Evolutionary conservation across 441 rosid genomes (phyloP), one percentile per base, ranked within the genome.

Genomic region (Manihot esculenta): DNA sequence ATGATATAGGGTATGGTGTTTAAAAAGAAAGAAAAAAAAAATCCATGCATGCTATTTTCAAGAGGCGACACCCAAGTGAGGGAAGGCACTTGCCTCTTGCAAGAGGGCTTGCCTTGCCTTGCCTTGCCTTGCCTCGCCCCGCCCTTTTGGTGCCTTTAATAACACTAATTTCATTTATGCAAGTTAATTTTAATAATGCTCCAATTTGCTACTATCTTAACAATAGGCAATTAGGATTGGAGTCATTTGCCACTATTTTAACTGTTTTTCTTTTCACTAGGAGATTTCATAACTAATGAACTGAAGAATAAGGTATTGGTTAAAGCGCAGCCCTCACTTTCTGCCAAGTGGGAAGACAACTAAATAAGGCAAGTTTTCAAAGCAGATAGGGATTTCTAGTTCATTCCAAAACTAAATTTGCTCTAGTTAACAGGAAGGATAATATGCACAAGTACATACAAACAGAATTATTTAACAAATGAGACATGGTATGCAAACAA

Each of bases 371-470:
- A 62, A 41, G n/a, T n/a, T n/a, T n/a, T n/a, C n/a, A n/a, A 10
- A 10, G 27, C 20, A 42, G 66, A 24, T 2, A 10, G 27, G 24
- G 26, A 20, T 62, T 61, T 62, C 66, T 17, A 41, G 42, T 27
- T 62, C n/a, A n/a, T n/a, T 62, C 49, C 49, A 41, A 20, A 42
- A 42, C 66, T 41, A n/a, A n/a, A n/a, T 41, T 61, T 42, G 18
- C 20, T 0, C n/a, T 13, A 20, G 8, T 21, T 42, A 62, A 27
- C 5, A 12, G 27, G 20, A 42, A 62, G 47, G 27, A 62, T 10
- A 23, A 10, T 38, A 41, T 58, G 47, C 45, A 62, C 24, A 35
- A 26, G 49, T 21, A 60, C 20, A 30, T 12, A 27, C 38, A 15
- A 17, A 72, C 7, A 69, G 41, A 23, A 42, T 59, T 12, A 61